Evolutionary conservation across 1,139 yeast species (phyloP), one percentile per base, ranked within the genome.

Genomic region (Blastobotrys elegans): DNA sequence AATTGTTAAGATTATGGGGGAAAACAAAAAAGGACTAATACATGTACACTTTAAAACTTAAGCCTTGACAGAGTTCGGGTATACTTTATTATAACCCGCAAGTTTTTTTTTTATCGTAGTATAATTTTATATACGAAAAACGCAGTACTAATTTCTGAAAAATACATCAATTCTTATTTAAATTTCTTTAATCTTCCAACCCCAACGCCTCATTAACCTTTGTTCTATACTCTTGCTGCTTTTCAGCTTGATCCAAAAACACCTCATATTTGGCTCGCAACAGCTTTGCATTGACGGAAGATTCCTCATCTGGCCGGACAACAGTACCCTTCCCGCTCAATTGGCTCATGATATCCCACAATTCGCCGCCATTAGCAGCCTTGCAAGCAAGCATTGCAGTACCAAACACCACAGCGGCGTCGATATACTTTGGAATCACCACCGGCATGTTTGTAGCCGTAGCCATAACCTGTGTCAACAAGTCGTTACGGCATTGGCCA

Each of bases 321-420:
- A 82, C 87, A 56, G 75, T 76, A 46, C 96, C 97, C 14, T 84
- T 79, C 16, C 95, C 92, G 3, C 96, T 85, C 73, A 89, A 75
- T 54, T 76, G 75, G 56, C 77, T 77, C 98, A 92, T 92, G 37
- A 84, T 80, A 43, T 80, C 77, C 97, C 97, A 92, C 54, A 92
- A 72, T 18, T 67, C 55, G 39, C 59, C 52, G 54, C 64, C 59
- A 29, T 62, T 61, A 13, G 64, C 50, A 5, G 98, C 97, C 54
- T 83, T 89, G 2, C 97, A 97, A 32, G 97, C 98, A 52, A 92
- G 74, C 65, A 92, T 73, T 0, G 98, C 97, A 4, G 96, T 77
- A 26, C 98, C 98, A 61, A 90, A 84, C 4, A 92, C 97, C 40
- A 92, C 98, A 2, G 97, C 95, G 1, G 97, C 94, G 63, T 90